Percentiles rank a stretch among this genome's conserved stretches.
Evolutionary conservation across 164 flowering plant species (phyloP).

Genomic region (Brasenia schreberi): DNA sequence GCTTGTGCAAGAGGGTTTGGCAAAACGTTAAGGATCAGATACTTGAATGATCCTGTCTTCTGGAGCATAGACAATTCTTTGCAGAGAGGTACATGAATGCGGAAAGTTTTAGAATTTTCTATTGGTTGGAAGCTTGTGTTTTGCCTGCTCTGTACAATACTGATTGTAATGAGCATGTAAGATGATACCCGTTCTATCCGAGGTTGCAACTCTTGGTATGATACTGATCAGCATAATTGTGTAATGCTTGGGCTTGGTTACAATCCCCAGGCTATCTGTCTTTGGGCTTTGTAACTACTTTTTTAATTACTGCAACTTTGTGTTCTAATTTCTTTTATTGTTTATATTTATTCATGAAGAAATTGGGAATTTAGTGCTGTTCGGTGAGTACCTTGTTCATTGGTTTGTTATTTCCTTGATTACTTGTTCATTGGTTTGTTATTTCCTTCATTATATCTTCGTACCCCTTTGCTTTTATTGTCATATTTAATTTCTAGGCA

Average conservation of each 20-base stretch:
- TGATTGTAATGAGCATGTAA: not conserved
- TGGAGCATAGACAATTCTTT: not conserved
- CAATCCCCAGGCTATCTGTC: not conserved
- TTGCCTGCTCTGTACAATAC: not conserved
- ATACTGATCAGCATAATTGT: not conserved
- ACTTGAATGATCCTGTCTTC: not conserved
- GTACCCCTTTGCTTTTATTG: too few species aligned
- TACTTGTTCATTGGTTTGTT: not conserved
- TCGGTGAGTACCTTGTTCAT: not conserved
- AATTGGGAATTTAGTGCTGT: not conserved
- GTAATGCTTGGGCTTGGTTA: not conserved
- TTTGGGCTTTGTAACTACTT: not conserved
- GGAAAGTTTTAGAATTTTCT: not conserved
- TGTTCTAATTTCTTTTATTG: not conserved
- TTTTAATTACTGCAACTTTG: not conserved
- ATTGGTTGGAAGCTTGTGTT: not conserved
- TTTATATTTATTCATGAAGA: not conserved
- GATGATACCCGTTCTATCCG: not conserved
- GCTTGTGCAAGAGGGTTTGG: not conserved
- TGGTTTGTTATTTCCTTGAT: not conserved
- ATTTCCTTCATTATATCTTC: not conserved
- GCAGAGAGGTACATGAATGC: not conserved
- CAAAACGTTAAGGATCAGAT: not conserved
- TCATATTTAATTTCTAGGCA: too few species aligned
- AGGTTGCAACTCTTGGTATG: not conserved